Conservation (phyloP, 495 filamentous ascomycete species). For the Parachaetomium inaequale region DNA sequence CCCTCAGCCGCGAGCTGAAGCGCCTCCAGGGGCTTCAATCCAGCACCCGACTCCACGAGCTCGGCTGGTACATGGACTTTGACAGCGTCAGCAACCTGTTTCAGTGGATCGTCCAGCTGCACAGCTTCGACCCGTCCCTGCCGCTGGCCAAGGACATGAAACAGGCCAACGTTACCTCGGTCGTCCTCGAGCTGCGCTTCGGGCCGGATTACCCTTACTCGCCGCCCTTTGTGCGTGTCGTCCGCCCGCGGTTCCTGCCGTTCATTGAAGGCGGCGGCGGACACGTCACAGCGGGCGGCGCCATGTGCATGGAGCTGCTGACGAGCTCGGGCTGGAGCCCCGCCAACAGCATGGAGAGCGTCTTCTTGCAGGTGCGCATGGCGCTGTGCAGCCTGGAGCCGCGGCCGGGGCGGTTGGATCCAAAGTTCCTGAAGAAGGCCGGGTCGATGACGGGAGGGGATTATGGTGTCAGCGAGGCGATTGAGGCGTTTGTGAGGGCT, state of each 20-base stretch:
- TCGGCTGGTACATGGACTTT: conserved; percentile 82
- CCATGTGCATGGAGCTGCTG: conserved; percentile 88
- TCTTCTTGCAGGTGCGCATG: conserved; percentile 78
- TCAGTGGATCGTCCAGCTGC: conserved; percentile 91
- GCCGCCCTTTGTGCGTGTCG: conserved; percentile 82
- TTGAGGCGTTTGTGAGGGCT: conserved; percentile 68
- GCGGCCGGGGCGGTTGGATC: conserved; percentile 61
- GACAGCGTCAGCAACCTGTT: conserved; percentile 62
- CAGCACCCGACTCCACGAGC: conserved; percentile 57
- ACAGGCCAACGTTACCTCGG: conserved; percentile 51
- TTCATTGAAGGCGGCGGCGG: conserved; percentile 75
- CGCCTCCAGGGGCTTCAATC: conserved; percentile 59
- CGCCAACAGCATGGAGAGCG: conserved; percentile 67
- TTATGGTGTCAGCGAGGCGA: conserved; percentile 67
- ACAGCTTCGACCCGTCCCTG: conserved; percentile 68
- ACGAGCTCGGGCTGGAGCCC: conserved; percentile 81
- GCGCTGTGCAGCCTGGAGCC: conserved; percentile 68
- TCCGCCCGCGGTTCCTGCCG: conserved; percentile 73
- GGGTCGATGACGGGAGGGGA: conserved; percentile 34
- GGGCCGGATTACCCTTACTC: conserved; percentile 66
- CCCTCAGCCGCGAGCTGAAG: conserved; percentile 60
- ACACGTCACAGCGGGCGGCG: conserved; percentile 83
- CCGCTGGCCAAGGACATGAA: conserved; percentile 78
- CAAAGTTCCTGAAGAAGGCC: background rate
- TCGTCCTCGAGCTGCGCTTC: conserved; percentile 82